Conservation (phyloP, 108 stramenopile genomes). For the Fragilaria crotonensis region DNA sequence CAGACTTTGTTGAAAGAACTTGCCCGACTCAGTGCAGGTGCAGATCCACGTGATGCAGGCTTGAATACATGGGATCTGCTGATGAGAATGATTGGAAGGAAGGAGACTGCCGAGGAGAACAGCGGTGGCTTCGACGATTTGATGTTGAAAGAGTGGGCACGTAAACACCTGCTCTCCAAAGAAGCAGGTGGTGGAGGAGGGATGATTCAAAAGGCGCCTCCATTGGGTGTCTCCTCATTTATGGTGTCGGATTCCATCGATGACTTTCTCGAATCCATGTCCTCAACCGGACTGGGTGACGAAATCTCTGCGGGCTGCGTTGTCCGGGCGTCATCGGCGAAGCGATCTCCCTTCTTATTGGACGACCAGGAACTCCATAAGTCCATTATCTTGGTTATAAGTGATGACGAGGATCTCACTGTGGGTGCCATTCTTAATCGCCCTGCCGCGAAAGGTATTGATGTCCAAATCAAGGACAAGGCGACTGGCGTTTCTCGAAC, state of each 20-base stretch:
- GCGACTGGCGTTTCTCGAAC: conserved; percentile 1
- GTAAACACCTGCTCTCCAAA: conserved; percentile 46
- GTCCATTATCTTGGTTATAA: conserved; percentile 54
- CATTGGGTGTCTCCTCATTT: conserved; percentile 8
- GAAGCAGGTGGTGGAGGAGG: conserved; percentile 19
- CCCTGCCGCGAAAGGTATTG: conserved; percentile 51
- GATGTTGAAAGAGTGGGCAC: conserved; percentile 78
- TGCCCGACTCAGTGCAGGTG: conserved; percentile 31
- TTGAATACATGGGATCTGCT: conserved; percentile 57
- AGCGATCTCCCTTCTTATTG: conserved; percentile 58
- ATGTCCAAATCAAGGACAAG: conserved; percentile 27
- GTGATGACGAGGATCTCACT: conserved; percentile 46
- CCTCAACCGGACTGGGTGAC: conserved; percentile 1
- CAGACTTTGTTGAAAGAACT: conserved; percentile 59
- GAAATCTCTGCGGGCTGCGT: conserved; percentile 25
- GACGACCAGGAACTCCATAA: conserved; percentile 77
- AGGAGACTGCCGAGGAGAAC: conserved; percentile 32
- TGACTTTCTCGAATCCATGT: neutral
- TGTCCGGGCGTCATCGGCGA: conserved; percentile 46
- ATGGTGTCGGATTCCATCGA: conserved; percentile 18
- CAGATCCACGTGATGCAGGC: conserved; percentile 54
- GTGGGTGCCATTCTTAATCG: conserved; percentile 71
- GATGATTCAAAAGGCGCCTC: conserved; percentile 10
- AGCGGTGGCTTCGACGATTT: conserved; percentile 60
- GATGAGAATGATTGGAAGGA: conserved; percentile 61